phyloP scores from a whole-genome alignment of 176 grass and related monocot species.

The Guadua angustifolia region DNA sequence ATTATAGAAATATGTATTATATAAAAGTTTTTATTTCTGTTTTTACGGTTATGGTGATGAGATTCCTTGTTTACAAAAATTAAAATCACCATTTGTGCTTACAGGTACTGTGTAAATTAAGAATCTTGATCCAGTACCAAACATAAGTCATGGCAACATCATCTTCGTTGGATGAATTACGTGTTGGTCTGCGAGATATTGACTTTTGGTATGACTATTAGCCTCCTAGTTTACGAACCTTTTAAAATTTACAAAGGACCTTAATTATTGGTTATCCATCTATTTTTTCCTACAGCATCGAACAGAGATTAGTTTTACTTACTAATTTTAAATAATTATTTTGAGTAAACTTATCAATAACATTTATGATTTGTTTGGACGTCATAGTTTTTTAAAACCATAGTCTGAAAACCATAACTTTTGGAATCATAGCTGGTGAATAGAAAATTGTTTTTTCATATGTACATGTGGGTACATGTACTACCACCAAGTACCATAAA shows the following conservation, averaged over 20 bases:
- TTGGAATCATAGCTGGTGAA: too few species aligned
- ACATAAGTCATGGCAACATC: not conserved
- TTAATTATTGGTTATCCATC: not conserved
- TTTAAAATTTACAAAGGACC: not conserved
- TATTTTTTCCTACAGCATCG: too few species aligned
- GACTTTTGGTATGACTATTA: slow-evolving; percentile 24
- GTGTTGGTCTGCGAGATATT: not conserved
- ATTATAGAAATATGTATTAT: not conserved
- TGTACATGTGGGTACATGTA: too few species aligned
- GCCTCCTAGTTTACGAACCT: not conserved
- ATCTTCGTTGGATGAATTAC: not conserved
- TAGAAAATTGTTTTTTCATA: too few species aligned
- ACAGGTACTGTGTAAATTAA: not conserved
- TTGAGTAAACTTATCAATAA: too few species aligned
- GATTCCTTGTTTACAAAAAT: not conserved
- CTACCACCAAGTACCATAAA: too few species aligned
- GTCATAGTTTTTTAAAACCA: too few species aligned
- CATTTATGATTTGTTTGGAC: too few species aligned
- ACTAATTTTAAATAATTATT: too few species aligned
- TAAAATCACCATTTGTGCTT: not conserved
- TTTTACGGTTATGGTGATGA: not conserved
- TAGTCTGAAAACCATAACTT: too few species aligned
- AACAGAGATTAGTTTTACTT: too few species aligned
- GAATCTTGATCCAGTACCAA: not conserved
- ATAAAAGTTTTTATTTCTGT: not conserved